phyloP scores from a whole-genome alignment of 768 basidiomycete species.

The Suillus subluteus region DNA sequence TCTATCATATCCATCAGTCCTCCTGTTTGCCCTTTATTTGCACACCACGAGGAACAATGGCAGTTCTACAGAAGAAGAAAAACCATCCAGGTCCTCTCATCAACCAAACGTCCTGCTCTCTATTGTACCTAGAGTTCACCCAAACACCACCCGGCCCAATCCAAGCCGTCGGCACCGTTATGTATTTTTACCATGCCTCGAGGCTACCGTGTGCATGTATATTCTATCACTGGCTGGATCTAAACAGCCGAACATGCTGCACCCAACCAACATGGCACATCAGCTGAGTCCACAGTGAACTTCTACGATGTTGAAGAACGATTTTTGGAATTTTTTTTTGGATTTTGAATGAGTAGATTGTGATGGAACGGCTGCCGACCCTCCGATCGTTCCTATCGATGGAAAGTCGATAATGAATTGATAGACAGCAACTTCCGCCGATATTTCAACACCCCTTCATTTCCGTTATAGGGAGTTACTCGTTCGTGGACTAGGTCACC shows the following conservation, averaged over 20 bases:
- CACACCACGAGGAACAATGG: constrained; percentile 12
- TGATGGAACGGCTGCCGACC: constrained; percentile 14
- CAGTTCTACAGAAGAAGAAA: neutral
- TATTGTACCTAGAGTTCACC: constrained; percentile 6
- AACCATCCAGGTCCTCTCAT: neutral
- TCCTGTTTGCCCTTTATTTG: constrained; percentile 15
- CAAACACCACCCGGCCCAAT: constrained; percentile 15
- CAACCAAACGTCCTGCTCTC: constrained; percentile 9
- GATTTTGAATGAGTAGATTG: constrained; percentile 1
- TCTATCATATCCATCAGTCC: neutral
- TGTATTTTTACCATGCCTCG: constrained; percentile 26
- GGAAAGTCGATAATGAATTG: constrained; percentile 18
- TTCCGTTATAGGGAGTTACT: constrained; percentile 11
- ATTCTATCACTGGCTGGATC: neutral
- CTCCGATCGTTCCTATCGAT: constrained; percentile 26
- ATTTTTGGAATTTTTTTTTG: neutral
- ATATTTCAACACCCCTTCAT: constrained; percentile 10
- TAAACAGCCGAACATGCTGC: constrained; percentile 5
- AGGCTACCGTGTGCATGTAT: constrained; percentile 20
- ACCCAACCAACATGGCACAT: constrained; percentile 9
- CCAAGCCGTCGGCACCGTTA: constrained; percentile 19
- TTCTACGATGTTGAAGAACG: constrained; percentile 3
- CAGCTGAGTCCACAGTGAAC: neutral
- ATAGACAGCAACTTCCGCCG: constrained; percentile 17
- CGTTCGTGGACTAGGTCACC: constrained; percentile 11